phyloP scores from a whole-genome alignment of 1,284 basidiomycete genomes.

The Rhodotorula sp. region DNA sequence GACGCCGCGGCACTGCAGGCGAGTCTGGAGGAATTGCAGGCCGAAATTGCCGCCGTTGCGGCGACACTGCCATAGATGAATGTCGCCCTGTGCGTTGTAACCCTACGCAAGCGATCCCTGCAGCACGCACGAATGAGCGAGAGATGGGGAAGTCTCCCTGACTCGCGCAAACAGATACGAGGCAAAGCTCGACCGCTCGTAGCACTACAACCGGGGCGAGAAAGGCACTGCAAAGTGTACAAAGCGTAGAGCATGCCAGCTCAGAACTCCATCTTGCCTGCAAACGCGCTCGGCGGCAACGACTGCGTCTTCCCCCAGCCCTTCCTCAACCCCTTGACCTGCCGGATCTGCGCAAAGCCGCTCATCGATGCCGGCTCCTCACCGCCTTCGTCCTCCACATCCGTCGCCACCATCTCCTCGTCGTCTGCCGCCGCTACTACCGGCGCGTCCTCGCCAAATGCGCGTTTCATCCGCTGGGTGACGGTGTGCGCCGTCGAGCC shows the following conservation, averaged over 20 bases:
- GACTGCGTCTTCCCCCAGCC: conserved; percentile 27
- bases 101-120: background rate
- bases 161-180: too few relatives aligned
- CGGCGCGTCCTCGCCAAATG: conserved; percentile 4
- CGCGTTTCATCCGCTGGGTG: conserved; percentile 25
- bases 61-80: conserved; percentile 11
- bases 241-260: background rate
- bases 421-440: conserved; percentile 9
- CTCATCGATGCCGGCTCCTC: conserved; percentile 1
- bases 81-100: background rate
- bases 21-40: conserved; percentile 49
- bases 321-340: conserved; percentile 6
- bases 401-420: conserved; percentile 35
- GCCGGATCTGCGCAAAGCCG: background rate
- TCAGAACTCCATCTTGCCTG: conserved; percentile 29
- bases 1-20: conserved; percentile 48
- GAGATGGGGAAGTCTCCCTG: too few relatives aligned
- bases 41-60: conserved; percentile 28
- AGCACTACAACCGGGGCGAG: too few relatives aligned
- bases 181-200: too few relatives aligned
- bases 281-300: conserved; percentile 26
- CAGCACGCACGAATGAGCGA: too few relatives aligned
- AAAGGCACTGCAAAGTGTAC: background rate
- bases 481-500: conserved; percentile 4
- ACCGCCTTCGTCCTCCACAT: conserved; percentile 37